phyloP scores from a whole-genome alignment of 2,329 filamentous ascomycete genomes.

The Penicillium corylophilum region DNA sequence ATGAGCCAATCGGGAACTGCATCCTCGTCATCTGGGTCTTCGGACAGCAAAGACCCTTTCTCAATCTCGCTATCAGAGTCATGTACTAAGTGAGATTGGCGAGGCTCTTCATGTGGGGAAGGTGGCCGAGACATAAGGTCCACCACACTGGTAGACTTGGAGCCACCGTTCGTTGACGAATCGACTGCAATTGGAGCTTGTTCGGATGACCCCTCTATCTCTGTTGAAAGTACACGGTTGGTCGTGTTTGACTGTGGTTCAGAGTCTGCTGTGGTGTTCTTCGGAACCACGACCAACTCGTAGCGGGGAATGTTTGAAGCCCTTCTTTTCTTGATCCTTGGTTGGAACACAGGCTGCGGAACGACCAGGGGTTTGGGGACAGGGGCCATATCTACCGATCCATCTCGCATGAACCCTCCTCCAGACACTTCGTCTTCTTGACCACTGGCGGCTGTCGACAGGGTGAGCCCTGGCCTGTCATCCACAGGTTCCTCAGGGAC shows the following conservation, averaged over 20 bases:
- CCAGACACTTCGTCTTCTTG: slow-evolving; percentile 11
- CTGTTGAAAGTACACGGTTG: not conserved
- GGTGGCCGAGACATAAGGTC: slow-evolving; percentile 23
- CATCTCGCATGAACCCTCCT: slow-evolving; percentile 22
- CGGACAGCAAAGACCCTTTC: slow-evolving; percentile 54
- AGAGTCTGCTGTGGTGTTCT: not conserved
- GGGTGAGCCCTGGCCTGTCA: not conserved
- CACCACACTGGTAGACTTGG: slow-evolving; percentile 25
- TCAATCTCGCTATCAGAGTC: slow-evolving; percentile 42
- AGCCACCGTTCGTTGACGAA: slow-evolving; percentile 24
- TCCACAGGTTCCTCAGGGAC: slow-evolving; percentile 12
- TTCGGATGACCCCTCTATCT: slow-evolving; percentile 18
- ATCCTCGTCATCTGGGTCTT: slow-evolving; percentile 66
- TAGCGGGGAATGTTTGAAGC: slow-evolving; percentile 22
- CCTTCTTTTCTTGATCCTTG: slow-evolving; percentile 1
- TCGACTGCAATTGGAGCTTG: slow-evolving; percentile 26
- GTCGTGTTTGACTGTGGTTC: not conserved
- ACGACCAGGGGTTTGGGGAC: not conserved
- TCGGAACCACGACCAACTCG: slow-evolving; percentile 32
- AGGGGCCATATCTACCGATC: not conserved
- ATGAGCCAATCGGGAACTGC: slow-evolving; percentile 64
- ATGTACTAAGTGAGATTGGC: slow-evolving; percentile 4
- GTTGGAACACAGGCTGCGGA: not conserved
- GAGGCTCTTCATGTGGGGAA: slow-evolving; percentile 11
- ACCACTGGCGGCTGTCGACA: not conserved